A percentile compares a stretch with the other conserved stretches of the same genome.
Evolutionary conservation across 1,284 basidiomycete genomes (phyloP).

Genomic region (Leccinum colubrinum): DNA sequence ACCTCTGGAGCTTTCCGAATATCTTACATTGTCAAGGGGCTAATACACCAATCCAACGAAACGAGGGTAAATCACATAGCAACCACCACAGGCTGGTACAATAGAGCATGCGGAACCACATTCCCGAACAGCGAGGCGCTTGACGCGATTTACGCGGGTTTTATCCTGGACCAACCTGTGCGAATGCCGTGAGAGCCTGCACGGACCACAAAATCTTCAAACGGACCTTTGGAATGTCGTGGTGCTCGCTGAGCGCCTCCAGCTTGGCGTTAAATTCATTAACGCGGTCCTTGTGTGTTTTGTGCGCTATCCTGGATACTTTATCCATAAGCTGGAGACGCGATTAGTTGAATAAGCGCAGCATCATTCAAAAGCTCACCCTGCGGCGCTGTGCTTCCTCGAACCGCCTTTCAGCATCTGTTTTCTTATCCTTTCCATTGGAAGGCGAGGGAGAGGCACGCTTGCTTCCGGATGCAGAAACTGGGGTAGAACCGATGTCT

Average conservation of each 20-base stretch:
- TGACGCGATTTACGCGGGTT: conserved; percentile 29
- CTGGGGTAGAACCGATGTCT: conserved; percentile 39
- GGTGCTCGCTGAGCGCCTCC: conserved; percentile 87
- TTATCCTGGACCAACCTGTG: conserved; percentile 78
- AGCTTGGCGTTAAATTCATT: conserved; percentile 89
- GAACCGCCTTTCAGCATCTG: conserved; percentile 88
- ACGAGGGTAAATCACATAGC: conserved; percentile 14
- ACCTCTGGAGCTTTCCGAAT: conserved; percentile 22
- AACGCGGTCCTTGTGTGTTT: conserved; percentile 95
- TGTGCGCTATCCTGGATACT: conserved; percentile 78
- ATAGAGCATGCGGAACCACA: conserved; percentile 8
- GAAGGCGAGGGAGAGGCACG: conserved; percentile 54
- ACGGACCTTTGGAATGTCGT: conserved; percentile 87
- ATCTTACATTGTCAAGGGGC: conserved; percentile 24
- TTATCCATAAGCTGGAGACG: conserved; percentile 67
- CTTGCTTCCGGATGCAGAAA: conserved; percentile 55
- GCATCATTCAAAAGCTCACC: conserved; percentile 47
- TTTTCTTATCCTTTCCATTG: conserved; percentile 59
- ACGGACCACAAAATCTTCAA: conserved; percentile 24
- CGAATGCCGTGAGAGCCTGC: conserved; percentile 26
- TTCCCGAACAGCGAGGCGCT: conserved; percentile 9
- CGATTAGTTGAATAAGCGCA: conserved; percentile 9
- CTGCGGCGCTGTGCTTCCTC: conserved; percentile 83
- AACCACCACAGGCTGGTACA: conserved; percentile 17
- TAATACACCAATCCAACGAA: conserved; percentile 23